Base-by-base conservation (phyloP, 768 basidiomycete genomes). In the Russula foetens region DNA sequence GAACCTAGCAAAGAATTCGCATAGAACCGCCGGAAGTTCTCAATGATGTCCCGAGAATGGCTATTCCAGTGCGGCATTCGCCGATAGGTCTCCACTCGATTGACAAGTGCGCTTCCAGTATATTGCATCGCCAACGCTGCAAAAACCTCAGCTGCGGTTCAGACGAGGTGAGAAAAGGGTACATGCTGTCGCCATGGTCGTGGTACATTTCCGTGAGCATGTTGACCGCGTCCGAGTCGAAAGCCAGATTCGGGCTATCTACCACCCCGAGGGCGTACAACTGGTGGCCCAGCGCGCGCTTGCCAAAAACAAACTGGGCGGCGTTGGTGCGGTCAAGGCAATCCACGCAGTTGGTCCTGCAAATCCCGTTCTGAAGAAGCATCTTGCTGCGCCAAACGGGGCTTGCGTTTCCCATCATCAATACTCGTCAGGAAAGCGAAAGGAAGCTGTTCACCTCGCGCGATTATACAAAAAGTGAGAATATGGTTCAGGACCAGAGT, bases 141-240 rank as follows among this genome's bases (percentile, higher is more conserved):
- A 33, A 29, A 23, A 23, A 43, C 26, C 45, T 54, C 45, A 45
- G 33, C 33, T 35, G 26, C 29, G n/a, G 39, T 12, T 48, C 31
- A 17, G 23, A 57, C 15, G 11, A 29, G 64, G 41, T 21, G 4
- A 31, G 35, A 21, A 15, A 56, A 44, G 28, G 49, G 41, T 26
- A 73, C 89, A 68, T 69, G 93, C 92, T 95, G 69, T 97, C 93
- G 1, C 93, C 93, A 66, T 97, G 94, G 71, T 97, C 93, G 70
- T 96, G 93, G 71, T 95, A 98, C 94, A 99, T 98, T 74, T 97
- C 93, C 4, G 94, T 98, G 66, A 99, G 69, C 84, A 98, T 94
- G 70, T 95, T 93, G 43, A 95, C 90, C 1, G 92, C 94, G 71
- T 96, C 95, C 11, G 90, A 92, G 68, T 96, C 93, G 69, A 96